A percentile compares a stretch with the other conserved stretches of the same genome.
phyloP scores from a whole-genome alignment of 331 rosid genomes.

The Dryas integrifolia region DNA sequence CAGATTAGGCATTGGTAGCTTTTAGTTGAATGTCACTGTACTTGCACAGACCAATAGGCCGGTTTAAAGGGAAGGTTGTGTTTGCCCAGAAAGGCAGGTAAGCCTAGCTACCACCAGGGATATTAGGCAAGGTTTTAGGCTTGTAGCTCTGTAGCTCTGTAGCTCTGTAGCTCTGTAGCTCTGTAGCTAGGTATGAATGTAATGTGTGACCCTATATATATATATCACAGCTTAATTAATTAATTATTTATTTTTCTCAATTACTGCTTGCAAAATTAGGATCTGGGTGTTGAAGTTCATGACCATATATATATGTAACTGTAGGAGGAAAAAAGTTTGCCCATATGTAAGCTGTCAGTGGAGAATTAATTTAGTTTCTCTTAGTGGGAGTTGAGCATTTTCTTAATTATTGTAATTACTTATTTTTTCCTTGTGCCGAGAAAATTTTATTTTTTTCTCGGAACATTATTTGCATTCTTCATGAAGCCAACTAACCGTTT shows the following conservation, averaged over 20 bases:
- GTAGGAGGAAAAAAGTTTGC: background rate
- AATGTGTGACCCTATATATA: background rate
- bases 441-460: too few relatives aligned
- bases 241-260: background rate
- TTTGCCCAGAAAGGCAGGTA: slow-evolving; percentile 6
- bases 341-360: too few relatives aligned
- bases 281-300: background rate
- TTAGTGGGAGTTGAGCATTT: too few relatives aligned
- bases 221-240: background rate
- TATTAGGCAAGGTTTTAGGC: slow-evolving; percentile 2
- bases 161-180: background rate
- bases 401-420: too few relatives aligned
- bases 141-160: background rate
- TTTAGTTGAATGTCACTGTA: slow-evolving; percentile 5
- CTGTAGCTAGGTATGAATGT: slow-evolving; percentile 3
- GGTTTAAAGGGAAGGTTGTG: background rate
- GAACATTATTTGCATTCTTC: too few relatives aligned
- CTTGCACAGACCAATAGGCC: background rate
- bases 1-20: background rate
- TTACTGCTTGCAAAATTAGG: background rate
- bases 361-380: too few relatives aligned
- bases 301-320: background rate
- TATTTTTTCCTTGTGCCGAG: too few relatives aligned
- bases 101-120: background rate
- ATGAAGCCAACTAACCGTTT: too few relatives aligned